These are phyloP conservation scores for Terfezia claveryi DNA, from an alignment of 495 filamentous ascomycete genomes.

Conservation along the genomic window DNA sequence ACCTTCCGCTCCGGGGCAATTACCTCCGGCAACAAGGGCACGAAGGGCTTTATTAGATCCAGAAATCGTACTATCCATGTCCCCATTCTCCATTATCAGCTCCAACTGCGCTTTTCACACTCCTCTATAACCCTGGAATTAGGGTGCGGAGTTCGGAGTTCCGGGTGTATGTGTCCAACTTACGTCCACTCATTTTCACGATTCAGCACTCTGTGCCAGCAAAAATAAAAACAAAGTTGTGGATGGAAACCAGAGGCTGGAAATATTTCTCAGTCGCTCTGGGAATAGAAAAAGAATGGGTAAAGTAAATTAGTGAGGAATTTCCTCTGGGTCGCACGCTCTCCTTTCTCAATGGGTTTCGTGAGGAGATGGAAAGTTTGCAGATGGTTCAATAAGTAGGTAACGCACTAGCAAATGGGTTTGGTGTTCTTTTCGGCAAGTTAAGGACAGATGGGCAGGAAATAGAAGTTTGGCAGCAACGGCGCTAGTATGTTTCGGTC, in stretches of 20 bases:
- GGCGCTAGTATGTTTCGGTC: too few relatives aligned
- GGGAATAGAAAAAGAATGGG: not conserved
- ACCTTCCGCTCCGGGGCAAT: constrained; percentile 89
- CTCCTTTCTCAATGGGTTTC: not conserved
- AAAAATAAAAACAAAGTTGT: not conserved
- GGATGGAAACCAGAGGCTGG: not conserved
- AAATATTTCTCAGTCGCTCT: not conserved
- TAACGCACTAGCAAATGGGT: not conserved
- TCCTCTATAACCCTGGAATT: too few relatives aligned
- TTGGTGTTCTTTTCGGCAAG: not conserved
- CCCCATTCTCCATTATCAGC: constrained; percentile 12
- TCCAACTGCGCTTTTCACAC: not conserved
- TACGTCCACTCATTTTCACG: constrained; percentile 37
- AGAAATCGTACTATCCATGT: constrained; percentile 80
- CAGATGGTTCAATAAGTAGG: not conserved
- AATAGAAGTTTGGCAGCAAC: too few relatives aligned
- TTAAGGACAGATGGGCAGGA: not conserved
- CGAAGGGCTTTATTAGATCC: constrained; percentile 97
- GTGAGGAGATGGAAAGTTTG: not conserved
- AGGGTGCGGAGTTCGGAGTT: too few relatives aligned
- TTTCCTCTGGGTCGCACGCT: not conserved
- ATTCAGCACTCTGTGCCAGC: not conserved
- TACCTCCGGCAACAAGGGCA: constrained; percentile 96
- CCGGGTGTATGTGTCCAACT: constrained; percentile 13
- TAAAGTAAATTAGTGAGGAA: not conserved